Evolutionary conservation across 768 basidiomycete species (phyloP), one percentile per base, ranked within the genome.

Genomic region (Pilatotrama ljubarskyi): DNA sequence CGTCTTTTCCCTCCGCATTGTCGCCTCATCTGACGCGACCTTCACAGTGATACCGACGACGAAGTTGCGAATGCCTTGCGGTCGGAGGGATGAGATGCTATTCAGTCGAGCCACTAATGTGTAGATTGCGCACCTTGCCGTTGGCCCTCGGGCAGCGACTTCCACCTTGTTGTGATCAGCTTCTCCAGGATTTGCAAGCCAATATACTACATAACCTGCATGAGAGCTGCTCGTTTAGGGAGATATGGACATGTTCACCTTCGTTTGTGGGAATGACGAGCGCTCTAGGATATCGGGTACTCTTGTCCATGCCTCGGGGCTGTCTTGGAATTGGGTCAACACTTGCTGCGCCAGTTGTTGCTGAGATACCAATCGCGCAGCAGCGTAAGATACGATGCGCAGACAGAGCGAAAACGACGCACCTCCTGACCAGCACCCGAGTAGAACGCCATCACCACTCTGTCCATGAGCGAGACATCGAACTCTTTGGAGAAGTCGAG

Each of bases 101-200:
- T 8, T 2, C 3, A 24, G 29, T 36, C 48, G 54, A 53, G 47
- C 38, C 49, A 25, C 25, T 25, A 37, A 22, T 18, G 22, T 7
- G 32, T 22, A 32, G 54, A 46, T 37, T 46, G 57, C 70, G 55
- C 60, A 89, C 95, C 95, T 81, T 91, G 90, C 66, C 95, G 82
- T 72, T 99, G 95, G 18, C 91, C 93, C 52, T 93, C 90, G 20
- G 97, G 96, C 50, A 99, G 77, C 35, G 94, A 90, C 77, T 94
- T 95, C 97, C 97, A 99, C 66, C 94, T 82, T 42, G 94, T 97
- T 60, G 80, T 85, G 73, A 99, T 93, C 60, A 99, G 81, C 76
- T 90, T 98, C 76, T 98, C 97, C 36, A 99, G 80, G 71, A 99
- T 96, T 76, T 98, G 95, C 53, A 98, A 80, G 41, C 93, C 96